Evolutionary conservation across 169 alveolate species (phyloP), one percentile per base, ranked within the genome.

Genomic region (Perkinsus olseni): DNA sequence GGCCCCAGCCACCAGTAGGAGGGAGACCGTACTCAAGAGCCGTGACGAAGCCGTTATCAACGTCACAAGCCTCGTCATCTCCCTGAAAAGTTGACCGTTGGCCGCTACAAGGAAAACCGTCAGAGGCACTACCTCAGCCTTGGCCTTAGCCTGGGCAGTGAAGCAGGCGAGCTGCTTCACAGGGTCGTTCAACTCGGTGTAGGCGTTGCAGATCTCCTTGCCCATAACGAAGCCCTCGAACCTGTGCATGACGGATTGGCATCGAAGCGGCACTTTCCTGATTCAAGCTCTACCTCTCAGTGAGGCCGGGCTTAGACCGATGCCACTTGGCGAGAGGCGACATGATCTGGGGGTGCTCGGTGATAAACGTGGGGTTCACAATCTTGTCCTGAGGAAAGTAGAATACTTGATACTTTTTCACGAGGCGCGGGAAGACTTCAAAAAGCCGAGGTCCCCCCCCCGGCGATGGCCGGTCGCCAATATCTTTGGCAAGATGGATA

Each of bases 141-240:
- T 96, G 90, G 97, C 98, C 96, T 97, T 95, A 4, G 97, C 97
- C 96, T 98, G 99, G 48, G 97, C 97, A 92, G 93, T 96, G 94
- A 99, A 98, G 93, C 98, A 97, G 93, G 97, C 98, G 92, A 98
- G 96, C 96, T 99, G 99, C 91, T 96, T 96, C 94, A 97, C 95
- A n/a, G 99, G 99, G 95, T 99, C 99, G 94, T 99, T 99, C 95
- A 99, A 97, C 96, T 99, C 99, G 28, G 99, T 99, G 96, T 99
- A 99, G 34, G 99, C 99, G 95, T 99, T 99, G 95, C 98, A 97
- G 24, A 99, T 95, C 95, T 99, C 99, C 95, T 98, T 98, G 38
- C 99, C 99, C 95, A 98, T 97, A 48, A 98, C 95, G 96, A 98
- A 99, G 92, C 98, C 97, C 97, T 99, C 99, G 94, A 99, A 99